phyloP scores from a whole-genome alignment of 148 eudicot genomes.

The Rhododendron kiyosumense region DNA sequence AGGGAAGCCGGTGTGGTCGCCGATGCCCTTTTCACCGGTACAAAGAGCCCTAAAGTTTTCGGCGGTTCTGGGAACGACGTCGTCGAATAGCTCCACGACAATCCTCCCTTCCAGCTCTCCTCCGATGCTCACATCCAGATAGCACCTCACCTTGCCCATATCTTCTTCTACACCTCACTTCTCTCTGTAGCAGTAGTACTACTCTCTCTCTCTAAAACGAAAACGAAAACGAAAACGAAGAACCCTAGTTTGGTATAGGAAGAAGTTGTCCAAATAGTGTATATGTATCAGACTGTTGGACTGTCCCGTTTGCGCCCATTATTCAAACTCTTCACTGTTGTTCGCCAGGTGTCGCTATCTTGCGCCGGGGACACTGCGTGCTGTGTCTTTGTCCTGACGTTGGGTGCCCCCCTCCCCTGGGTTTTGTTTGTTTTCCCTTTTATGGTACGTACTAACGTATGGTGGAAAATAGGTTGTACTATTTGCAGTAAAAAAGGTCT shows the following conservation, averaged over 20 bases:
- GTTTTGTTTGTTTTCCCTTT: too few species aligned
- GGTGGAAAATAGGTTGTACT: too few species aligned
- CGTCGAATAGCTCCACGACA: slow-evolving; percentile 54
- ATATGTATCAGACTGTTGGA: neutral
- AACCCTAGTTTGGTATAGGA: too few species aligned
- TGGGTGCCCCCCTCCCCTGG: too few species aligned
- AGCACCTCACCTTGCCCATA: slow-evolving; percentile 49
- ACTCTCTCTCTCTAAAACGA: neutral
- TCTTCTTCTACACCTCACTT: slow-evolving; percentile 6
- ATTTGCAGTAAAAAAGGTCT: too few species aligned
- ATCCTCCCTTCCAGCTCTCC: slow-evolving; percentile 75
- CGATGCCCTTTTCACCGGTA: slow-evolving; percentile 68
- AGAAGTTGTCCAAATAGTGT: neutral
- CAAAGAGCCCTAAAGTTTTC: slow-evolving; percentile 91
- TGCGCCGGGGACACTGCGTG: neutral
- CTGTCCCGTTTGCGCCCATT: slow-evolving; percentile 1
- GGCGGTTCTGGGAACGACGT: slow-evolving; percentile 73
- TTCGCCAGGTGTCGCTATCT: neutral
- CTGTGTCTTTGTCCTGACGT: too few species aligned
- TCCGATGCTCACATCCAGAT: slow-evolving; percentile 69
- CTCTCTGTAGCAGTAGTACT: neutral
- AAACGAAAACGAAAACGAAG: neutral
- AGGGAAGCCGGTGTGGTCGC: slow-evolving; percentile 44
- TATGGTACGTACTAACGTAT: too few species aligned
- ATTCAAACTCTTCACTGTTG: slow-evolving; percentile 7